These are phyloP conservation scores for Talaromyces wortmannii DNA, from an alignment of 495 filamentous ascomycete genomes.

Conservation along the genomic window DNA sequence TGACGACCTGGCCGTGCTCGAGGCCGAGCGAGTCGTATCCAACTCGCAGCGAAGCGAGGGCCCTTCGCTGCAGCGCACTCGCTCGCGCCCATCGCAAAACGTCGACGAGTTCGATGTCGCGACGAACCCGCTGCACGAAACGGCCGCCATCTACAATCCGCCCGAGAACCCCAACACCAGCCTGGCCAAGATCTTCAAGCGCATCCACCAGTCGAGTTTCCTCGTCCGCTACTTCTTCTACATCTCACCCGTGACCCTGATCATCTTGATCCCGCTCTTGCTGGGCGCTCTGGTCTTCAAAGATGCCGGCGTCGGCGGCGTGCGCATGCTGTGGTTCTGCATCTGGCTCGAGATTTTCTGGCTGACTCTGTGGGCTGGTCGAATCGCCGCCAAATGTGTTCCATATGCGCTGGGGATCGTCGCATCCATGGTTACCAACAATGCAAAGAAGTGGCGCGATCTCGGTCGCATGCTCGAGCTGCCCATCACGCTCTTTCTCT, in stretches of 20 bases:
- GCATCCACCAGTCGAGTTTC: slow-evolving; percentile 66
- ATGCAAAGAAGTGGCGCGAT: slow-evolving; percentile 89
- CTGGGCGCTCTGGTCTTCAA: slow-evolving; percentile 63
- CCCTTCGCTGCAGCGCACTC: slow-evolving; percentile 32
- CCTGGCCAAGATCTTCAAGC: slow-evolving; percentile 56
- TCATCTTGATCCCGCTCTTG: slow-evolving; percentile 77
- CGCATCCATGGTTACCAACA: slow-evolving; percentile 76
- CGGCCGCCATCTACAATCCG: slow-evolving; percentile 60
- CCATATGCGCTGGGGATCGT: slow-evolving; percentile 59
- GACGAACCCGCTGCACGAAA: slow-evolving; percentile 69
- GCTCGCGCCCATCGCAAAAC: slow-evolving; percentile 44
- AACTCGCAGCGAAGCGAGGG: slow-evolving; percentile 40
- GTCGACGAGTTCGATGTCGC: slow-evolving; percentile 82
- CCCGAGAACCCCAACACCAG: slow-evolving; percentile 57
- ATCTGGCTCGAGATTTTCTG: slow-evolving; percentile 94
- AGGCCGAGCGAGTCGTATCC: slow-evolving; percentile 71
- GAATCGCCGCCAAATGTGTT: slow-evolving; percentile 69
- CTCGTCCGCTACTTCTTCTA: slow-evolving; percentile 84
- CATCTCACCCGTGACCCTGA: slow-evolving; percentile 64
- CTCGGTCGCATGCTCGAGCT: slow-evolving; percentile 83
- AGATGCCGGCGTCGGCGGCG: slow-evolving; percentile 65
- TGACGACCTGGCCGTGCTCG: slow-evolving; percentile 78
- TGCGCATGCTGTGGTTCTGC: slow-evolving; percentile 80
- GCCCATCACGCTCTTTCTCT: slow-evolving; percentile 82
- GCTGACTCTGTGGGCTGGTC: slow-evolving; percentile 81